phyloP scores from a whole-genome alignment of 257 asterid genomes.

The Anisodus acutangulus region DNA sequence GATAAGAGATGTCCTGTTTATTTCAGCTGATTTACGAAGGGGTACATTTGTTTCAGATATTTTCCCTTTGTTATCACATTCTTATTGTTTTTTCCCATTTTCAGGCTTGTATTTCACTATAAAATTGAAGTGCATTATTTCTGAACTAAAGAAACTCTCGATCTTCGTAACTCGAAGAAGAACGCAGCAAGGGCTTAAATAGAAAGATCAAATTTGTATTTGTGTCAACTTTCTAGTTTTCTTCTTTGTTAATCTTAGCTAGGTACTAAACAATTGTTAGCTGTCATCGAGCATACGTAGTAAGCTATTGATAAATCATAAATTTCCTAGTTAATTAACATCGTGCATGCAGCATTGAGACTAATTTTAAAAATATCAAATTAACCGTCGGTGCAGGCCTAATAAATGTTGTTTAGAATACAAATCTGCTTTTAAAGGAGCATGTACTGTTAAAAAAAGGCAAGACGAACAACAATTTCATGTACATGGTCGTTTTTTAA shows the following conservation, averaged over 20 bases:
- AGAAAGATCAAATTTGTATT: too few relatives aligned
- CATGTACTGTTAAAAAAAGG: not conserved
- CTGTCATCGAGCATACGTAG: not conserved
- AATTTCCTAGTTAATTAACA: not conserved
- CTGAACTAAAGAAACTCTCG: not conserved
- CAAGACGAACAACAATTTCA: conserved; percentile 16
- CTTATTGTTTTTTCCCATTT: not conserved
- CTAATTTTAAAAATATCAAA: not conserved
- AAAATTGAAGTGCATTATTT: not conserved
- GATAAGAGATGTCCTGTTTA: conserved; percentile 75
- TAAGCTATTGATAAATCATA: not conserved
- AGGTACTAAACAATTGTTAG: not conserved
- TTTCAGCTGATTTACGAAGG: conserved; percentile 46
- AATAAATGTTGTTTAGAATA: not conserved
- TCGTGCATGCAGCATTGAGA: not conserved
- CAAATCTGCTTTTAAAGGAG: not conserved
- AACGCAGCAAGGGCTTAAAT: too few relatives aligned
- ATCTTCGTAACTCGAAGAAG: too few relatives aligned
- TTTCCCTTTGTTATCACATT: not conserved
- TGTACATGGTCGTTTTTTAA: not conserved
- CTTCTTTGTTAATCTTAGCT: not conserved
- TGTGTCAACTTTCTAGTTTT: not conserved
- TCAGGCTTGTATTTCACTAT: not conserved
- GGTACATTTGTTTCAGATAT: not conserved
- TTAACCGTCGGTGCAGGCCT: not conserved